phyloP scores from a whole-genome alignment of 805 yeast genomes.

The Pichia cephalocereana region DNA sequence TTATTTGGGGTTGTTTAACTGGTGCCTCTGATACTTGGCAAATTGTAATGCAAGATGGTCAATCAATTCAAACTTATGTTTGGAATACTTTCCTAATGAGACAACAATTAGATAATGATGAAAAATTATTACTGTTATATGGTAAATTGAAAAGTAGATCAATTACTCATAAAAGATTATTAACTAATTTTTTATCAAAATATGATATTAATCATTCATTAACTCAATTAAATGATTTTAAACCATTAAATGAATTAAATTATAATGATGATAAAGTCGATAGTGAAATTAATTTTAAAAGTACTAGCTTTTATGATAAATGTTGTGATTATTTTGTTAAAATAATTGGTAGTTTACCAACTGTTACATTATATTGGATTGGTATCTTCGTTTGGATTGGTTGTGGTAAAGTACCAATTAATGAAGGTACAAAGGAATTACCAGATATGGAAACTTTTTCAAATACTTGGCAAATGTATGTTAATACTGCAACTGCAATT shows the following conservation, averaged over 20 bases:
- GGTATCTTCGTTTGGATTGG: conserved; percentile 31
- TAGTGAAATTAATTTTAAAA: conserved; percentile 12
- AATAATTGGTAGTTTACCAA: conserved; percentile 24
- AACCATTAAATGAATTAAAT: not conserved
- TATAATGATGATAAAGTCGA: not conserved
- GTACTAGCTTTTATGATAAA: conserved; percentile 26
- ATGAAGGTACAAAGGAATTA: conserved; percentile 1
- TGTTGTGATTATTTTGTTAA: conserved; percentile 18
- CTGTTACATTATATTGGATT: conserved; percentile 28
- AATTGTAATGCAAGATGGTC: conserved; percentile 34
- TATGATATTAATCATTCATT: not conserved
- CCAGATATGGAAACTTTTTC: conserved; percentile 19
- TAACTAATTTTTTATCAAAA: conserved; percentile 2
- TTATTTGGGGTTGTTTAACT: conserved; percentile 19
- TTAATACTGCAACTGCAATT: conserved; percentile 33
- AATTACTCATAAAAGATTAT: conserved; percentile 15
- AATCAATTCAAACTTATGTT: conserved; percentile 30
- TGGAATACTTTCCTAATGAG: conserved; percentile 34
- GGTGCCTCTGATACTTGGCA: conserved; percentile 30
- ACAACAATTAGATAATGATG: conserved; percentile 27
- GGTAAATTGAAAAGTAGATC: conserved; percentile 26
- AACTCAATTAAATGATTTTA: not conserved
- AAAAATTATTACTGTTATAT: conserved; percentile 18
- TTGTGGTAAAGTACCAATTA: conserved; percentile 25
- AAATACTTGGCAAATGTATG: conserved; percentile 31